A percentile compares a stretch with the other conserved stretches of the same genome.
Conservation (phyloP, 768 basidiomycete genomes). For the Tulasnella sp. region DNA sequence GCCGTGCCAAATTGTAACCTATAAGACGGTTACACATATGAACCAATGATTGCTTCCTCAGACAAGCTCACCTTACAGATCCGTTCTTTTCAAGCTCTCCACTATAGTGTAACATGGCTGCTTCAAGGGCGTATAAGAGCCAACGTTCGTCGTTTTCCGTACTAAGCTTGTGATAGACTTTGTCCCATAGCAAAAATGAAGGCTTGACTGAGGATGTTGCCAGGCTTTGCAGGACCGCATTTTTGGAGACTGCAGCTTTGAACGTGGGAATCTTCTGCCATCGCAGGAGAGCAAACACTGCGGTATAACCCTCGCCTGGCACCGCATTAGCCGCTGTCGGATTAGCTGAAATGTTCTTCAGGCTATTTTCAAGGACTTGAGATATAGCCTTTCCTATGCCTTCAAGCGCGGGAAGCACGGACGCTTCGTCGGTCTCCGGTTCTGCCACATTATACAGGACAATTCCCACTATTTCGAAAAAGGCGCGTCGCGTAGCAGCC, state of each 20-base stretch:
- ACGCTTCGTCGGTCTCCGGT: not conserved
- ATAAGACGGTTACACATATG: constrained; percentile 1
- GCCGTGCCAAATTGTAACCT: constrained; percentile 53
- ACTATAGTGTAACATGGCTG: constrained; percentile 35
- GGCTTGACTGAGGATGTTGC: constrained; percentile 44
- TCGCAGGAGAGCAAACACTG: constrained; percentile 53
- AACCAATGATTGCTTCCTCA: not conserved
- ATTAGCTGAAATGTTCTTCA: constrained; percentile 53
- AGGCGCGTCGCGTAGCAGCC: constrained; percentile 43
- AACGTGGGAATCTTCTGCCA: constrained; percentile 1
- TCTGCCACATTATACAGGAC: constrained; percentile 37
- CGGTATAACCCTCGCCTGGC: constrained; percentile 76
- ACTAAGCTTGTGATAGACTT: constrained; percentile 61
- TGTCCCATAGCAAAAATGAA: constrained; percentile 79
- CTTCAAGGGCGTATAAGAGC: constrained; percentile 56
- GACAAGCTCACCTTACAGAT: constrained; percentile 37
- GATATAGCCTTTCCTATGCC: constrained; percentile 43
- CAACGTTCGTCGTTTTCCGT: constrained; percentile 55
- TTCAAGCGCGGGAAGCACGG: constrained; percentile 29
- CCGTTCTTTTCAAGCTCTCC: constrained; percentile 41
- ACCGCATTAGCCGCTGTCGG: constrained; percentile 47
- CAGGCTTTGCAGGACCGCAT: constrained; percentile 23
- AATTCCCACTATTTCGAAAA: constrained; percentile 50
- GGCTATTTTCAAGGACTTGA: constrained; percentile 50
- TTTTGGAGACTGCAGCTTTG: constrained; percentile 15